Evolutionary conservation across 2,329 filamentous ascomycete genomes (phyloP), one percentile per base, ranked within the genome.

Genomic region (Fonsecaea pedrosoi): DNA sequence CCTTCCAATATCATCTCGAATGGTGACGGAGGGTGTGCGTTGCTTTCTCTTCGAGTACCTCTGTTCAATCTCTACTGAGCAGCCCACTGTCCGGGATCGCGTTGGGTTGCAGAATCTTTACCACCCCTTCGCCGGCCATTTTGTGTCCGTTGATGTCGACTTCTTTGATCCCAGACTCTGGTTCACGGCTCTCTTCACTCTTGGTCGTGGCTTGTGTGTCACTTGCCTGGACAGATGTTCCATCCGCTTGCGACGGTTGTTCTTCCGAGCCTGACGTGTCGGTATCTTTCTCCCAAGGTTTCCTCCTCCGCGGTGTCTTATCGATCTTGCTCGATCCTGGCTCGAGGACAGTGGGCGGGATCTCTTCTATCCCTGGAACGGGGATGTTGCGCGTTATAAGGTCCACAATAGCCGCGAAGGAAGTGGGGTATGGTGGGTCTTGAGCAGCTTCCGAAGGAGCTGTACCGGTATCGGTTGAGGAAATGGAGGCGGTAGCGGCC

Each of bases 331-430:
- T 71, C n/a, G 80, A 81, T 62, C 83, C 82, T 58, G 82, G 77
- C 25, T 85, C 84, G 21, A 94, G 82, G 4, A 97, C 82, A 0
- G 90, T 95, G 71, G 92, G 87, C 4, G 94, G 92, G 61, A 97
- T 94, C 70, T 96, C 87, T 72, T 89, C 89, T 74, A 97, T 96
- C 0, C 94, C 94, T 1, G 93, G 92, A 53, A 97, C 90, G 0
- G 91, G 89, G 73, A 92, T 88, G 61, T 92, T 92, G 34, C 88
- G 89, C 30, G 92, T 91, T 62, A 97, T 91, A 62, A 96, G 86
- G 74, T 92, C 90, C 63, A 96, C 89, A 69, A 97, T 92, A 71
- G 94, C 89, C 7, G 91, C 90, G 77, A 97, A 97, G 1, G 88
- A 90, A 57, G 89, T 89, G 3, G 93, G 93, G 73, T 96, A 96